Percentiles rank a stretch among this genome's conserved stretches.
Conservation (phyloP, 2,329 filamentous ascomycete genomes). For the Rutstroemia sydowiana region DNA sequence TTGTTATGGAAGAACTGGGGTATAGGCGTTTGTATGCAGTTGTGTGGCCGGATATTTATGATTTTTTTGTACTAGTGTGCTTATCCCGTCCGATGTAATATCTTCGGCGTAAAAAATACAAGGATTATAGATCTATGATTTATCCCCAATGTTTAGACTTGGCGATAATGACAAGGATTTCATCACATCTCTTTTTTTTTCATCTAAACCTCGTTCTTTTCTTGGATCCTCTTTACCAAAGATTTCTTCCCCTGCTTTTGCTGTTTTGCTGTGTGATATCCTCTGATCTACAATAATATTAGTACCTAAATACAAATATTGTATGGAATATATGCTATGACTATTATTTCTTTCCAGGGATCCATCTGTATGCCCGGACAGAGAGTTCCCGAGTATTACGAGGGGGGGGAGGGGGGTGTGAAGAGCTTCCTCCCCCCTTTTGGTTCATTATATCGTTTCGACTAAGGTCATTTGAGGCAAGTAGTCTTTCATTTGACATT, state of each 20-base stretch:
- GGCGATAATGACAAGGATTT: neutral
- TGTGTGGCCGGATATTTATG: neutral
- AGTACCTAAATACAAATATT: too few species aligned
- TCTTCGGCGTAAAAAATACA: neutral
- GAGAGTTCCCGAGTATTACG: conserved; percentile 20
- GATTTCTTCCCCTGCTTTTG: too few species aligned
- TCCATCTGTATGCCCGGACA: conserved; percentile 16
- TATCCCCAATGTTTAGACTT: neutral
- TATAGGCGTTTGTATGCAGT: neutral
- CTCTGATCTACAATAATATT: conserved; percentile 6
- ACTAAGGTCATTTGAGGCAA: conserved; percentile 20
- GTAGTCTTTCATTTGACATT: conserved; percentile 14
- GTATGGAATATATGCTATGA: too few species aligned
- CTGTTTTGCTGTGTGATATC: too few species aligned
- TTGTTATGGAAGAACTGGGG: conserved; percentile 4
- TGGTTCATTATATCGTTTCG: conserved; percentile 22
- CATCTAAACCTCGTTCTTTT: conserved; percentile 3
- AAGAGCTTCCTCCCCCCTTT: conserved; percentile 8
- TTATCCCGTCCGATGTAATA: too few species aligned
- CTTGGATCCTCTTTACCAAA: neutral
- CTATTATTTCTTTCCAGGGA: too few species aligned
- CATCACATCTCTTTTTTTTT: conserved; percentile 9
- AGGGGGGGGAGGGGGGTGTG: too few species aligned
- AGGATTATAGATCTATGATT: neutral
- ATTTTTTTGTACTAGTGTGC: too few species aligned